Base-by-base conservation (phyloP, 2,329 filamentous ascomycete genomes). In the Acrodontium crateriforme region DNA sequence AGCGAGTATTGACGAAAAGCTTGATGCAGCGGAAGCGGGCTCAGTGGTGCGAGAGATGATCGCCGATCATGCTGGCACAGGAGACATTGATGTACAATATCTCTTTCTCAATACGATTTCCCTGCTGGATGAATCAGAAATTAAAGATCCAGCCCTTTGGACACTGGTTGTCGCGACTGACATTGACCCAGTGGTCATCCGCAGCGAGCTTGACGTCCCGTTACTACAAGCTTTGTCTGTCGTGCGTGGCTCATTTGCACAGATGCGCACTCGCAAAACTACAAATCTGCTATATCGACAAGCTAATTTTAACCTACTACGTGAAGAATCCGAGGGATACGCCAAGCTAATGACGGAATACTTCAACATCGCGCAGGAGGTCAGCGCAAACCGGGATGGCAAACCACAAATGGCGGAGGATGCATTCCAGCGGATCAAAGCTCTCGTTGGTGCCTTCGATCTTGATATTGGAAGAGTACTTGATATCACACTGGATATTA, bases 251-350 rank as follows among this genome's bases (percentile, higher is more conserved):
- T 87, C 77, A 5, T 98, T 95, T 52, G 65, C 70, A 32, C 77
- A 77, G 40, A 73, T 89, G 49, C 78, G 78, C 10, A 84, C 93
- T 39, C 76, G 87, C 30, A 84, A 91, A 47, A 80, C 85, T 26
- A 98, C 89, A 6, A 92, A 94, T 44, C 65, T 89, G 4, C 68
- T 98, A 1, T 98, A 98, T 53, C 78, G 85, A 35, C 89, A 95
- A 55, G 83, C 87, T 9, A 95, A 93, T 54, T 95, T 93, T 62
- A 98, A 98, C 46, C 62, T 98, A 6, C 63, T 98, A 12, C 76
- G 89, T 24, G 89, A 98, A 58, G 89, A 98, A 55, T 83, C 83
- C 0, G 89, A 98, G 56, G 89, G 91, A 21, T 98, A 93, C 50
- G 85, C 89, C 0, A 98, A 98, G 54, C 71, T 98, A 25, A 74